Base-by-base conservation (phyloP, 768 basidiomycete genomes). In the Mrakia frigida region DNA sequence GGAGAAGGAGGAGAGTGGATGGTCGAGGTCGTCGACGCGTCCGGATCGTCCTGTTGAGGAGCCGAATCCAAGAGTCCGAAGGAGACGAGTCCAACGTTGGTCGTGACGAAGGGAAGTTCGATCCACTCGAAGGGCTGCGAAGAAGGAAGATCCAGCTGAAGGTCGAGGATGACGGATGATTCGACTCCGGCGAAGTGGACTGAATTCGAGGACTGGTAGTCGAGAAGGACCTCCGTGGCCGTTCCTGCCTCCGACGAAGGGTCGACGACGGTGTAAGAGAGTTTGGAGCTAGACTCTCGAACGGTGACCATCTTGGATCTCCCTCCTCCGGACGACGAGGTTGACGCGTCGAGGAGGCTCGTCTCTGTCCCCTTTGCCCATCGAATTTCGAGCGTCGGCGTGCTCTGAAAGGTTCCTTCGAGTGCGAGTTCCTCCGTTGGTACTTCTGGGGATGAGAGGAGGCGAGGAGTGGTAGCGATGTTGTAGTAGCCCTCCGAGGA, bases 351-450 rank as follows among this genome's bases (percentile, higher is more conserved):
- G 25, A 37, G 16, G 4, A 50, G 18, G 46, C 16, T 21, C 28
- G 73, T 41, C 25, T 39, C 39, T 6, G 39, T 39, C 14, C 59
- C 39, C 10, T 41, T 37, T 35, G 71, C 71, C 74, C 74, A 75
- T 28, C 74, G 50, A 41, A 75, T 75, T 60, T 75, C 74, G 35
- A 75, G 74, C 37, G 31, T 41, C 4, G 74, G 53, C 16, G 74
- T 75, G 68, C 68, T 70, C 60, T 75, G 74, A 56, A 75, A 75
- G 18, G 74, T 75, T 13, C 74, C 74, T 10, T 60, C 50, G 13
- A 75, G 69, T 0, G 68, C 46, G 25, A 70, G 68, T 14, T 75
- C 74, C 25, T 75, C 68, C 52, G 53, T n/a, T 25, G 52, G 43
- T 1, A 50, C 43, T 31, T 67, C 56, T 5, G 68, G 50, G 0